Conservation (phyloP, 2,329 filamentous ascomycete genomes). For the Daldinia sp. region DNA sequence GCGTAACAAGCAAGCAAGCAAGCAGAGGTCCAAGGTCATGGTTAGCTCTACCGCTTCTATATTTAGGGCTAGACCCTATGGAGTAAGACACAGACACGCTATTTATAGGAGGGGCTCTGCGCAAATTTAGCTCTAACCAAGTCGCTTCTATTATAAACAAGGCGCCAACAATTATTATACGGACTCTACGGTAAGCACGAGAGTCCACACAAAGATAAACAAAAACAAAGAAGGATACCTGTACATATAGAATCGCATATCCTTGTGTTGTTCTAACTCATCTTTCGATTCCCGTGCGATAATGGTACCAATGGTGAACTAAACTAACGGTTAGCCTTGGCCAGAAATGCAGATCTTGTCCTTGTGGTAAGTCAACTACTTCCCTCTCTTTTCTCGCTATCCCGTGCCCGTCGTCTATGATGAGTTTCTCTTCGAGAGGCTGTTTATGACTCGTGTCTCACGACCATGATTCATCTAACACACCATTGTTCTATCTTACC, state of each 20-base stretch:
- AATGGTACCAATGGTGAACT: not conserved
- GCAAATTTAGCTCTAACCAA: too few species aligned
- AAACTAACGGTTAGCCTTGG: too few species aligned
- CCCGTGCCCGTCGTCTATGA: conserved; percentile 38
- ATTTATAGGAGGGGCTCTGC: not conserved
- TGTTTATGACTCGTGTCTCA: conserved; percentile 49
- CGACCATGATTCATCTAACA: conserved; percentile 48
- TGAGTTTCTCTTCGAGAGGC: conserved; percentile 48
- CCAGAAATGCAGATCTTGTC: conserved; percentile 3
- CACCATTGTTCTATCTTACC: conserved; percentile 49
- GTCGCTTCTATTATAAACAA: not conserved
- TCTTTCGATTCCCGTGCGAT: not conserved
- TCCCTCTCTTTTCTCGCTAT: not conserved
- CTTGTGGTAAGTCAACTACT: conserved; percentile 33
- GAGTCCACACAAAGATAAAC: too few species aligned
- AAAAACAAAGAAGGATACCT: conserved; percentile 22
- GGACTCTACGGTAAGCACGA: not conserved
- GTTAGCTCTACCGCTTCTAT: too few species aligned
- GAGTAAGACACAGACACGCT: too few species aligned
- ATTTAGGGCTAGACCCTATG: not conserved
- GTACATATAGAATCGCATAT: conserved; percentile 44
- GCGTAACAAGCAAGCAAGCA: conserved; percentile 49
- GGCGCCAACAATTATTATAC: not conserved
- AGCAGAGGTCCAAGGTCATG: too few species aligned
- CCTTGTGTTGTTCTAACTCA: conserved; percentile 12